Percentiles rank a stretch among this genome's conserved stretches.
Conservation (phyloP, 192 early-diverging fungal genomes). For the Podila clonocystis region DNA sequence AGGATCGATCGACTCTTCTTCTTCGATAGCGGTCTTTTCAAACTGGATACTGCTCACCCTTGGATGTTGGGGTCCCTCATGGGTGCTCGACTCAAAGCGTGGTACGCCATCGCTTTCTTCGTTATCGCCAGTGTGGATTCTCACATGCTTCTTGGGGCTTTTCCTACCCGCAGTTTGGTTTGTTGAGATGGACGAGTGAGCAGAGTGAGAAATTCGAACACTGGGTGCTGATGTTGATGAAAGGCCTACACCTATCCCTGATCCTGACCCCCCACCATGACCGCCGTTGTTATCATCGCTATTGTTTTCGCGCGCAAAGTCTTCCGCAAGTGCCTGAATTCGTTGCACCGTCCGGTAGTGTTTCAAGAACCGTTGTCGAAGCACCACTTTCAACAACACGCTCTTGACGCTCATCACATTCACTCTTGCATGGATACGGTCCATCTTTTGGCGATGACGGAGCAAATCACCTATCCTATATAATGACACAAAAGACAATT, state of each 20-base stretch:
- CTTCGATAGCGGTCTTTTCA: constrained; percentile 12
- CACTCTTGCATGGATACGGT: constrained; percentile 37
- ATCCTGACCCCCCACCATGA: neutral
- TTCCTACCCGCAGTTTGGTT: neutral
- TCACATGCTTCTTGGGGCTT: constrained; percentile 7
- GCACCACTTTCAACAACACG: constrained; percentile 22
- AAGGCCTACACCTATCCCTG: neutral
- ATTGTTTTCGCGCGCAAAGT: neutral
- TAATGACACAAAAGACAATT: neutral
- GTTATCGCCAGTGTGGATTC: constrained; percentile 11
- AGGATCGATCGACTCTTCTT: constrained; percentile 23
- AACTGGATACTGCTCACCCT: neutral
- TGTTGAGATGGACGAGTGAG: neutral
- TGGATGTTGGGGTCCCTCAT: too few relatives aligned
- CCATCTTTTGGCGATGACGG: constrained; percentile 50
- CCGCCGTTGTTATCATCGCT: neutral
- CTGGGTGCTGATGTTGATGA: neutral
- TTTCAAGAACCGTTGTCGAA: constrained; percentile 40
- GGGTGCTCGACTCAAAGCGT: too few relatives aligned
- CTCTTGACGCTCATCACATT: constrained; percentile 32
- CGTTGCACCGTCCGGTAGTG: constrained; percentile 15
- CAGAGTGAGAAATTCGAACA: constrained; percentile 8
- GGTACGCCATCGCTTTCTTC: neutral
- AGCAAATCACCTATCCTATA: constrained; percentile 31
- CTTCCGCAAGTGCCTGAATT: constrained; percentile 10